phyloP scores from a whole-genome alignment of 2,329 filamentous ascomycete genomes.

The Cladosporium velox region DNA sequence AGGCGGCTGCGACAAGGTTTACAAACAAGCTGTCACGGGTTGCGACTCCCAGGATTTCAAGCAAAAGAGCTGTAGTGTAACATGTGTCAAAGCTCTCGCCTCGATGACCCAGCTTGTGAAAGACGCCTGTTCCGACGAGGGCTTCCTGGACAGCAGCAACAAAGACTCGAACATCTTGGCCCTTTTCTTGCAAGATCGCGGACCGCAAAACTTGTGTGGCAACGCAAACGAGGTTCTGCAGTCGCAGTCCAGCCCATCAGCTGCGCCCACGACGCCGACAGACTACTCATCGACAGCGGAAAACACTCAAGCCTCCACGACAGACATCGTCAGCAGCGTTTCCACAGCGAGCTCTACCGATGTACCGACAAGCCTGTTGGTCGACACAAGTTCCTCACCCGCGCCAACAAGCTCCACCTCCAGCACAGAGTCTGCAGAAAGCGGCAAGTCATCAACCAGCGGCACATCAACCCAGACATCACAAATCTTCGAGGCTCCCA shows the following conservation, averaged over 20 bases:
- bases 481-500: conserved; percentile 14
- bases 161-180: conserved; percentile 45
- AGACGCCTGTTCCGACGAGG: conserved; percentile 38
- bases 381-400: conserved; percentile 26
- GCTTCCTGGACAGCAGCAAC: conserved; percentile 27
- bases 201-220: conserved; percentile 43
- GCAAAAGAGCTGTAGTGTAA: conserved; percentile 34
- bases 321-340: conserved; percentile 19
- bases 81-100: conserved; percentile 45
- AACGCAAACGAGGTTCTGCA: conserved; percentile 32
- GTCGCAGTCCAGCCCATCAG: conserved; percentile 19
- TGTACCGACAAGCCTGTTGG: conserved; percentile 23
- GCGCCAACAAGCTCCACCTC: conserved; percentile 7
- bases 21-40: conserved; percentile 43
- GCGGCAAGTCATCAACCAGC: background rate
- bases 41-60: conserved; percentile 46
- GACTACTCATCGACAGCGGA: conserved; percentile 18
- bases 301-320: conserved; percentile 13
- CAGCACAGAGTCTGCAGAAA: background rate
- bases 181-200: conserved; percentile 44
- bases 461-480: background rate
- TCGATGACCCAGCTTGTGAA: conserved; percentile 39
- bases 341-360: conserved; percentile 26
- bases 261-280: conserved; percentile 20
- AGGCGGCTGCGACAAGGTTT: conserved; percentile 42